These are phyloP conservation scores for Boletus rubropictus DNA, from an alignment of 768 basidiomycete species.

Conservation along the genomic window DNA sequence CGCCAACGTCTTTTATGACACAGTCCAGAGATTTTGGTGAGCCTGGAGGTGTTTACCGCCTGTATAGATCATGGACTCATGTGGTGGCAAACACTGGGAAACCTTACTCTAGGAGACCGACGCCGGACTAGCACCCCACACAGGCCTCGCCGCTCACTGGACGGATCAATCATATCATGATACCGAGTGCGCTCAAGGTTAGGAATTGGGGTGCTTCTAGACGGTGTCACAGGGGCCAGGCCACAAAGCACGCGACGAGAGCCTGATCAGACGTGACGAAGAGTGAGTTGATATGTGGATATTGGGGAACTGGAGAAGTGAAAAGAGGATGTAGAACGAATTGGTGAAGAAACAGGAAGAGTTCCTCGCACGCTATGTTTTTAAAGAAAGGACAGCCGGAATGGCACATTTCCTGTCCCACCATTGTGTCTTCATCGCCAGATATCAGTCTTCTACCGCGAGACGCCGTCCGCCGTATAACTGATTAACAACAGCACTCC, in stretches of 20 bases:
- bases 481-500: conserved; percentile 82
- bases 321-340: neutral
- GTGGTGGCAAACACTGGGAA: neutral
- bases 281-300: neutral
- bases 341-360: neutral
- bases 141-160: neutral
- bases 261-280: neutral
- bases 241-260: too few species aligned
- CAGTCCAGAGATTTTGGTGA: too few species aligned
- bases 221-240: neutral
- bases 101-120: neutral
- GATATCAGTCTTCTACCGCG: conserved; percentile 61
- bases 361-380: neutral
- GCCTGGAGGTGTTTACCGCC: too few species aligned
- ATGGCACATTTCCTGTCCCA: neutral
- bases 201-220: neutral
- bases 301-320: neutral
- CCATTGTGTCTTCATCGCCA: neutral
- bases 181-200: neutral
- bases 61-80: too few species aligned
- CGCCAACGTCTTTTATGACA: neutral
- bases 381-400: neutral
- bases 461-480: conserved; percentile 85
- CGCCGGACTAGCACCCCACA: neutral
- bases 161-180: neutral